Evolutionary conservation across 495 filamentous ascomycete species (phyloP).

Genomic region (Pyronema omphalodes): DNA sequence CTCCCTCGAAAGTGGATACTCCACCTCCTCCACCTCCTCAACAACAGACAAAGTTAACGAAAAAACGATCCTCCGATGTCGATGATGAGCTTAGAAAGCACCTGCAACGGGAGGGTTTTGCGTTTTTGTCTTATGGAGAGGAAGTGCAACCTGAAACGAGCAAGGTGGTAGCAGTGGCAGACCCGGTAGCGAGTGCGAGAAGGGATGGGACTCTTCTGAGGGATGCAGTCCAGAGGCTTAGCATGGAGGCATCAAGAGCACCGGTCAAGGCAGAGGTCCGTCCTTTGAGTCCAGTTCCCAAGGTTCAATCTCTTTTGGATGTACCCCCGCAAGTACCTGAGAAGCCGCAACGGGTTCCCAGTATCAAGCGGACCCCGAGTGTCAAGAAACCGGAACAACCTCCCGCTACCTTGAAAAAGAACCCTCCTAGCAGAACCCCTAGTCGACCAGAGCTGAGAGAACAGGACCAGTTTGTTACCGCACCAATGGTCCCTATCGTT

Average conservation of each 20-base stretch:
- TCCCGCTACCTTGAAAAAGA: no score
- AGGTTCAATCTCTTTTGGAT: no score
- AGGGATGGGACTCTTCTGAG: slow-evolving; percentile 1
- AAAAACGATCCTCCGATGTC: slow-evolving; percentile 2
- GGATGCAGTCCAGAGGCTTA: not conserved
- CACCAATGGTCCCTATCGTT: no score
- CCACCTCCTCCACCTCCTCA: not conserved
- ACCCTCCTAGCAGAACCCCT: no score
- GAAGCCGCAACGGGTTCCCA: no score
- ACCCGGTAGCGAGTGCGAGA: not conserved
- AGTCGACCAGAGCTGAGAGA: no score
- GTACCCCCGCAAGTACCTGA: no score
- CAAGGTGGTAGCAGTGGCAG: not conserved
- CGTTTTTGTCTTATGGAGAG: slow-evolving; percentile 1
- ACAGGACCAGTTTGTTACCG: no score
- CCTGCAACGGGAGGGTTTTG: slow-evolving; percentile 1
- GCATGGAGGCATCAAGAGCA: not conserved
- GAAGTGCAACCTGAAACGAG: not conserved
- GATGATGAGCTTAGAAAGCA: slow-evolving; percentile 5
- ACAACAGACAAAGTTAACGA: not conserved
- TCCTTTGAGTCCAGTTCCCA: no score
- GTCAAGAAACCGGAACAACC: no score
- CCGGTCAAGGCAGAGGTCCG: not conserved
- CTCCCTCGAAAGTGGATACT: not conserved
- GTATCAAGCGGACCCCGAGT: no score